phyloP scores from a whole-genome alignment of 495 filamentous ascomycete genomes.

The Rhypophila decipiens region DNA sequence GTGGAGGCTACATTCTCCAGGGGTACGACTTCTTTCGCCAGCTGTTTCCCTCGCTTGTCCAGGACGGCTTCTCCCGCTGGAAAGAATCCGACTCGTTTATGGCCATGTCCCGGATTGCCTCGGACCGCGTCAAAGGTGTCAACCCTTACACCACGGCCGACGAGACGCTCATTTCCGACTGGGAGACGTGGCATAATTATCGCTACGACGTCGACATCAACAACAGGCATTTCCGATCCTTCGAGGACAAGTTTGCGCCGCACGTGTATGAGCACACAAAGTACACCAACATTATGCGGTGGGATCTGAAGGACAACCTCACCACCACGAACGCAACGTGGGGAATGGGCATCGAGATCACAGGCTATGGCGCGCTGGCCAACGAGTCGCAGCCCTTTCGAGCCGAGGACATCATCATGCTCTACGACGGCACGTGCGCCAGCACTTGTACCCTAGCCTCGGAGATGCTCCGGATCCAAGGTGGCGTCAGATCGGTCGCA shows the following conservation, averaged over 20 bases:
- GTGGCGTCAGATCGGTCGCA: constrained; percentile 47
- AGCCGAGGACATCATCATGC: constrained; percentile 14
- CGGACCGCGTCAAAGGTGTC: constrained; percentile 21
- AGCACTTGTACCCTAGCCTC: constrained; percentile 55
- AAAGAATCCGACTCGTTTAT: constrained; percentile 26
- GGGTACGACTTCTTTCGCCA: constrained; percentile 36
- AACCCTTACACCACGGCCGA: constrained; percentile 21
- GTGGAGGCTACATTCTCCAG: constrained; percentile 41
- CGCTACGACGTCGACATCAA: constrained; percentile 32
- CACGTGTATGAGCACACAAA: constrained; percentile 21
- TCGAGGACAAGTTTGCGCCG: constrained; percentile 31
- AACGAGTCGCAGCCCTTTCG: constrained; percentile 40
- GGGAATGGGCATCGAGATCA: constrained; percentile 35
- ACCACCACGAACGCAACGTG: constrained; percentile 32
- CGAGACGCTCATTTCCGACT: constrained; percentile 17
- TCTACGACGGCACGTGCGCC: constrained; percentile 51
- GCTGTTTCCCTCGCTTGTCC: constrained; percentile 22
- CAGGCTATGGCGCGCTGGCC: constrained; percentile 32
- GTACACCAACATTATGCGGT: constrained; percentile 33
- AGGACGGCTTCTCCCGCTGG: constrained; percentile 16
- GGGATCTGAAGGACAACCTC: constrained; percentile 32
- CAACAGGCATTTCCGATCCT: constrained; percentile 27
- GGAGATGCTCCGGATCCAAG: constrained; percentile 49
- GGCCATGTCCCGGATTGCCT: constrained; percentile 25
- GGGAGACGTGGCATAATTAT: constrained; percentile 30